phyloP scores from a whole-genome alignment of 2,329 filamentous ascomycete genomes.

The Arthrobotrys entomopaga region DNA sequence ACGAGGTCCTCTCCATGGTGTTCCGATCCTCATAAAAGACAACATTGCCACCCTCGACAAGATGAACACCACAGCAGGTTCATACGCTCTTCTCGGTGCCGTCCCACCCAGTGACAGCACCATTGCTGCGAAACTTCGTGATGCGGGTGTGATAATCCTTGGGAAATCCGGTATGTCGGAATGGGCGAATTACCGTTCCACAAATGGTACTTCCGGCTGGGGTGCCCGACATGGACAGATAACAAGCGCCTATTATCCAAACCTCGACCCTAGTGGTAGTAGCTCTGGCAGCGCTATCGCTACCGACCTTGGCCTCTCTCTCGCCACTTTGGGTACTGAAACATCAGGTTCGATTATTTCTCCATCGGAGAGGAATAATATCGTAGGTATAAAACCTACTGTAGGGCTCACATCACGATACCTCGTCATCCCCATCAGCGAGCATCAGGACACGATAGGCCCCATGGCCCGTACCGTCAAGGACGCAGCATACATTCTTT shows the following conservation, averaged over 20 bases:
- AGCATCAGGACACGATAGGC: conserved; percentile 76
- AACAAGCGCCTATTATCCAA: conserved; percentile 70
- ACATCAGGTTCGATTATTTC: conserved; percentile 69
- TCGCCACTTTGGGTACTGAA: conserved; percentile 71
- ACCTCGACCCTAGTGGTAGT: conserved; percentile 72
- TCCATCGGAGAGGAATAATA: conserved; percentile 68
- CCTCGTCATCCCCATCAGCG: conserved; percentile 73
- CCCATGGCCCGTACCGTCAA: conserved; percentile 73
- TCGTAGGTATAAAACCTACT: conserved; percentile 75
- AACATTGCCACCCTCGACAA: conserved; percentile 72
- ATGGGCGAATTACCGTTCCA: conserved; percentile 72
- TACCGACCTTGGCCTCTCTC: conserved; percentile 69
- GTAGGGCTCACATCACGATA: conserved; percentile 72
- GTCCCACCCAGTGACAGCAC: conserved; percentile 69
- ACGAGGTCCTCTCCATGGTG: conserved; percentile 69
- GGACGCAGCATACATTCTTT: conserved; percentile 74
- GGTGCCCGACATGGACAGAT: conserved; percentile 73
- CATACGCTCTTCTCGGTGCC: conserved; percentile 71
- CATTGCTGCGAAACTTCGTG: conserved; percentile 70
- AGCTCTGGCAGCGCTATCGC: conserved; percentile 72
- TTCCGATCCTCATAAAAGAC: conserved; percentile 74
- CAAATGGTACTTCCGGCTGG: conserved; percentile 72
- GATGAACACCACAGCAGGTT: conserved; percentile 74
- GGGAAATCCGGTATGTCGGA: conserved; percentile 74
- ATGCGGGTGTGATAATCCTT: conserved; percentile 72